A percentile compares a stretch with the other conserved stretches of the same genome.
These are phyloP conservation scores for Lasiodiplodia hormozganensis DNA, from an alignment of 2,329 filamentous ascomycete genomes.

Conservation along the genomic window DNA sequence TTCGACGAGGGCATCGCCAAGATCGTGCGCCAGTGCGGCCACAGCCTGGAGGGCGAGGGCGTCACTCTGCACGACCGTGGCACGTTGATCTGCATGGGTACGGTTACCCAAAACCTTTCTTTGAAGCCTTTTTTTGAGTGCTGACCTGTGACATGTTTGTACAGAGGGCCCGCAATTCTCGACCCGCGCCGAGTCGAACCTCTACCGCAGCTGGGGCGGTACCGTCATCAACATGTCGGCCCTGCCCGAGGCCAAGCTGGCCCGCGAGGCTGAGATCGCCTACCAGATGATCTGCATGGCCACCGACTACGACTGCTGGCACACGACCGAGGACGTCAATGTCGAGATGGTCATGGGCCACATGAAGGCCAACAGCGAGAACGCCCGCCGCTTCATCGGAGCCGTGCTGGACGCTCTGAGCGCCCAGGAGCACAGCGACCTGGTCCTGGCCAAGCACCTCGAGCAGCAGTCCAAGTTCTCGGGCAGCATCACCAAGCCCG, in stretches of 20 bases:
- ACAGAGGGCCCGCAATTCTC: conserved; percentile 95
- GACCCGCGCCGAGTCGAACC: conserved; percentile 91
- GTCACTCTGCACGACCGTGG: conserved; percentile 85
- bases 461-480: conserved; percentile 78
- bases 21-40: conserved; percentile 79
- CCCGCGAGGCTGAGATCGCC: conserved; percentile 91
- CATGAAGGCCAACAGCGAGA: conserved; percentile 91
- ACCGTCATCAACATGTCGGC: conserved; percentile 98
- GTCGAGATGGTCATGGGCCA: conserved; percentile 97
- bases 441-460: conserved; percentile 82
- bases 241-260: conserved; percentile 93
- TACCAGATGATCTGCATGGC: conserved; percentile 99
- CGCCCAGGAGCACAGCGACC: conserved; percentile 75
- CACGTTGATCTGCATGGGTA: conserved; percentile 82
- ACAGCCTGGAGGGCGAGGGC: conserved; percentile 79
- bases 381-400: conserved; percentile 83
- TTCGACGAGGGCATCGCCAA: conserved; percentile 82
- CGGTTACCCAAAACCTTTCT: conserved; percentile 38
- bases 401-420: conserved; percentile 87
- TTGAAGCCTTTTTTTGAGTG: conserved; percentile 58
- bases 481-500: conserved; percentile 81
- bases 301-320: conserved; percentile 99
- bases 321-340: conserved; percentile 77
- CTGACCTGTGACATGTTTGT: neutral
- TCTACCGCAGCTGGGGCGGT: conserved; percentile 94